Base-by-base conservation (phyloP, 148 eudicot species). In the Talinum fruticosum region DNA sequence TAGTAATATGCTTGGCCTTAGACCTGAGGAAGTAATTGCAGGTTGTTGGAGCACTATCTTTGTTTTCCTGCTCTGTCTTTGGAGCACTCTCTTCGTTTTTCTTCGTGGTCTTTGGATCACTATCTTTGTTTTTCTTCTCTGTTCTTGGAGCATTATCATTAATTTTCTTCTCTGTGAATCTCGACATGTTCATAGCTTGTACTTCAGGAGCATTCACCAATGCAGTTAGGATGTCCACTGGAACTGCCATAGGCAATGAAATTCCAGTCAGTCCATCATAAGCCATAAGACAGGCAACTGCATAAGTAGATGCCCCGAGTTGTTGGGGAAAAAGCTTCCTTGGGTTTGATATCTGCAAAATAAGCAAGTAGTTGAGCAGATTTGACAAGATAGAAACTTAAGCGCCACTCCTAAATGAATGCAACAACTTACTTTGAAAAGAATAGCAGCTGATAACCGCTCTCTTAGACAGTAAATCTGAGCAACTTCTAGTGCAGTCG, bases 381-480 rank as follows among this genome's bases (percentile, higher is more conserved):
- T 1, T 26, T 66, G 64, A 68, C 29, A 75, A 44, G 16, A 23
- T 2, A 3, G 57, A 51, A n/a, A n/a, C 2, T 19, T 16, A 59
- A n/a, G 26, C 6, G 32, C 8, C 33, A 62, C 32, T 66, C 65
- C 8, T 16, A 74, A 18, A 47, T 32, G 12, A 41, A 33, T 12
- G 38, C 37, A 26, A 73, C 21, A 75, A 75, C 74, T 83, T 87
- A 96, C 99, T 73, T 89, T 93, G 83, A 84, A 89, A 82, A 88
- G 83, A 77, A 88, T 86, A 75, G 99, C 95, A 2, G 92, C 97
- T 65, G 90, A 87, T 45, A 96, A 73, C 69, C 99, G 87, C 85
- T 96, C 99, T 84, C 99, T 89, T 79, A 96, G 85, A 83, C 99
- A 96, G 84, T 96, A 96, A 76, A 93, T 85, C 57, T 93, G 95